Evolutionary conservation across 2,329 filamentous ascomycete genomes (phyloP), one percentile per base, ranked within the genome.

Genomic region (Alternaria dauci): DNA sequence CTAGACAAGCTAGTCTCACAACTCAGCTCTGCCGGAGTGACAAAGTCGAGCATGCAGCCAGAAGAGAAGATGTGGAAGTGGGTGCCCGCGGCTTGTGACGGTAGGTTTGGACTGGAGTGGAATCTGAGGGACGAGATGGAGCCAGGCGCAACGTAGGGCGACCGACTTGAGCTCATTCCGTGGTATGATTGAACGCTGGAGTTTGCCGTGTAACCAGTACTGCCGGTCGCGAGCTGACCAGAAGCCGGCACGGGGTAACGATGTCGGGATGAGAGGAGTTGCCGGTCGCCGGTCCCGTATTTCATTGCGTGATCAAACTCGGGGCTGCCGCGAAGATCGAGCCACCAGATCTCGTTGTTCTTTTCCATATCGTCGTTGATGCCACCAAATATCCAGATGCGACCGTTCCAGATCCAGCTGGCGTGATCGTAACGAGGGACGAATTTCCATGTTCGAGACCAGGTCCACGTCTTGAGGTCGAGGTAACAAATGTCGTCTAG

Each of bases 51-150:
- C 46, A 99, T 86, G 28, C 92, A 94, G 6, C 94, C 94, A 0
- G 94, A 97, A 8, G 93, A 94, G 77, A 96, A 97, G 43, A 94
- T 89, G 76, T 99, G 95, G 74, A 96, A 99, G 78, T 99, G 95
- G 59, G 91, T 94, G 16, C 95, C 95, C 4, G 93, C 91, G 48
- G 92, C 91, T 77, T 98, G 92, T 3, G 91, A 91, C 1, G 95
- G 94, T 16, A 97, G 88, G 75, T 93, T 91, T 5, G 91, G 88
- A 4, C 94, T 94, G 25, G 91, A 93, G 58, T 95, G 87, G 75
- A 99, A 99, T 72, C 93, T 94, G 51, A 97, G 84, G 8, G 92
- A 91, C 8, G 94, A 96, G 60, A 97, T 95, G 8, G 93, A 88
- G 11, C 94, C 95, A 0, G 94, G 94, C 1, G 94, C 65, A 36